Conservation (phyloP, 352 stramenopile genomes). For the Globisporangium spinosum region DNA sequence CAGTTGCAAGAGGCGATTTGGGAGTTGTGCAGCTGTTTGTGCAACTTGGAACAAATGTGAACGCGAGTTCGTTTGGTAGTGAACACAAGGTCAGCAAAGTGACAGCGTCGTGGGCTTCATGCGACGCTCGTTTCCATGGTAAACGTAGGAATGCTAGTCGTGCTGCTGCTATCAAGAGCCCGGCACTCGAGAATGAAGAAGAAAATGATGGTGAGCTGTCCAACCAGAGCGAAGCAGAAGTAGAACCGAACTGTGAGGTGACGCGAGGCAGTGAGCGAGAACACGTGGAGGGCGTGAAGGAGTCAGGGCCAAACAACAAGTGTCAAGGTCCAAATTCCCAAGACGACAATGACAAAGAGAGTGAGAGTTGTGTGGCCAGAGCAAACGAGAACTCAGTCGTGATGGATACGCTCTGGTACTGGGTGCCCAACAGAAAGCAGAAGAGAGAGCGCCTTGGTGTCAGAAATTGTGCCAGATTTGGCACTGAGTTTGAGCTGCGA, state of each 20-base stretch:
- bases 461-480: background rate
- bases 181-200: background rate
- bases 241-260: background rate
- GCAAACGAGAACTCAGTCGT: background rate
- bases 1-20: constrained; percentile 31
- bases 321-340: background rate
- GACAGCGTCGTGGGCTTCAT: constrained; percentile 47
- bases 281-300: background rate
- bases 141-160: background rate
- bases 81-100: background rate
- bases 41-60: constrained; percentile 35
- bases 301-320: background rate
- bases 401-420: constrained; percentile 18
- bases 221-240: background rate
- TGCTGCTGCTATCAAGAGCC: background rate
- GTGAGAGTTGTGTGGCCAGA: background rate
- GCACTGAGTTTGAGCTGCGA: background rate
- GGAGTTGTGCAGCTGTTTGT: constrained; percentile 42
- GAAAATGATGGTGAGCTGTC: background rate
- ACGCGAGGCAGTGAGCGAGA: background rate
- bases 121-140: constrained; percentile 21
- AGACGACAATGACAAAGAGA: background rate
- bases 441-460: background rate
- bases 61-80: constrained; percentile 1
- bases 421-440: background rate